Conservation (phyloP, 768 basidiomycete genomes). For the Lactarius vividus region DNA sequence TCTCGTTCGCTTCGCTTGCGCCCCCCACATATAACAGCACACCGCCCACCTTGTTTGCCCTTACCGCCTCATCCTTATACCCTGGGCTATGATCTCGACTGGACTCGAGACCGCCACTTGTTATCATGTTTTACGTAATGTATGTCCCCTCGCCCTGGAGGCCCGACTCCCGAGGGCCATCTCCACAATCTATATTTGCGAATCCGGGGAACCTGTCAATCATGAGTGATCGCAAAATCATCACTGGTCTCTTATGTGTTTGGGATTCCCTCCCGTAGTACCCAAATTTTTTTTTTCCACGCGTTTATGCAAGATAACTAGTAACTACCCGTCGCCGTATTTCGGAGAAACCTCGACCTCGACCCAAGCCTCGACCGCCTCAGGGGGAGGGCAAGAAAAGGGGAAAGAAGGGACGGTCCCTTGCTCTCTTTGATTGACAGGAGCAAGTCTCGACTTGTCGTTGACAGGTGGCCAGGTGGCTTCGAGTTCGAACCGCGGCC, state of each 20-base stretch:
- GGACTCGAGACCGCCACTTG: neutral
- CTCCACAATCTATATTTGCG: neutral
- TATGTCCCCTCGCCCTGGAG: neutral
- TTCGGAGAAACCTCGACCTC: neutral
- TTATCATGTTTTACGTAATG: neutral
- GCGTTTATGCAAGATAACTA: neutral
- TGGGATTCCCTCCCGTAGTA: neutral
- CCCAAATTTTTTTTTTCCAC: neutral
- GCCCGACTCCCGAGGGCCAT: neutral
- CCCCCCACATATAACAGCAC: neutral
- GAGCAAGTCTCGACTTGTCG: neutral
- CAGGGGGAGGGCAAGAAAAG: neutral
- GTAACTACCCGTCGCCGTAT: neutral
- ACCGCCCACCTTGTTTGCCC: neutral
- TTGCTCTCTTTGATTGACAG: neutral
- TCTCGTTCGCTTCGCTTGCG: neutral
- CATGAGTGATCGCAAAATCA: neutral
- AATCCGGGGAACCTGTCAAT: neutral
- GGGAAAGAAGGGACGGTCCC: neutral
- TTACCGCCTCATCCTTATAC: neutral
- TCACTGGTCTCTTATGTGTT: neutral
- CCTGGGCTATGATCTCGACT: neutral
- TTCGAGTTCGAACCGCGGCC: neutral
- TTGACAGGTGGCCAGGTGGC: neutral
- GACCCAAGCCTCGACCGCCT: neutral